Conservation (phyloP, 2,329 filamentous ascomycete species). For the Pseudohalonectria lignicola region DNA sequence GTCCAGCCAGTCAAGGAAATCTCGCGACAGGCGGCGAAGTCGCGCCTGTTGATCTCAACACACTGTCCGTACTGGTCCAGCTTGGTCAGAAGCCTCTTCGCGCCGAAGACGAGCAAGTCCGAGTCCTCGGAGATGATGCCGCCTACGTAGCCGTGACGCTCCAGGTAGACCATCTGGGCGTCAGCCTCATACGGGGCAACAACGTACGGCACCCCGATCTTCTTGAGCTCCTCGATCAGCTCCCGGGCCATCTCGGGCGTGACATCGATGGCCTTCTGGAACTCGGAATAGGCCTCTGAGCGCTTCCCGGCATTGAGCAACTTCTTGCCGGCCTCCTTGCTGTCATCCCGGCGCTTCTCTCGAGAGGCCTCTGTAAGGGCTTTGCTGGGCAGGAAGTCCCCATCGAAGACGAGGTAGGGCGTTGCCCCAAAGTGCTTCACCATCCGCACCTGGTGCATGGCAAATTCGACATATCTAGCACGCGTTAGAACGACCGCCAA, state of each 20-base stretch:
- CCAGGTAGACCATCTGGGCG: slow-evolving; percentile 90
- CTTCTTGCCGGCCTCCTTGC: slow-evolving; percentile 64
- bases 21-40: slow-evolving; percentile 83
- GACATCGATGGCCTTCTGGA: slow-evolving; percentile 92
- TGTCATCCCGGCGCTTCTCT: slow-evolving; percentile 64
- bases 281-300: slow-evolving; percentile 69
- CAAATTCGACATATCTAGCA: slow-evolving; percentile 84
- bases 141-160: slow-evolving; percentile 70
- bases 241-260: slow-evolving; percentile 91
- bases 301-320: slow-evolving; percentile 72
- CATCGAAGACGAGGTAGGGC: slow-evolving; percentile 95
- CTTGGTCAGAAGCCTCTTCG: slow-evolving; percentile 83
- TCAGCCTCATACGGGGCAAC: slow-evolving; percentile 97
- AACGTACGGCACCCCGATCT: slow-evolving; percentile 68
- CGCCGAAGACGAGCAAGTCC: slow-evolving; percentile 89
- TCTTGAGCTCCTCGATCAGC: slow-evolving; percentile 85
- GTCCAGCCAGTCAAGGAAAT: slow-evolving; percentile 87
- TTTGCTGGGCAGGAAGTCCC: slow-evolving; percentile 90
- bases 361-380: slow-evolving; percentile 73
- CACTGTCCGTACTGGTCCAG: slow-evolving; percentile 89
- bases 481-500: too few relatives aligned
- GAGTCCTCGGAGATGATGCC: slow-evolving; percentile 96
- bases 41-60: slow-evolving; percentile 77
- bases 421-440: slow-evolving; percentile 84
- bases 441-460: slow-evolving; percentile 87